Percentiles rank a stretch among this genome's conserved stretches.
These are phyloP conservation scores for Psilocybe sp. DNA, from an alignment of 768 basidiomycete species.

Conservation along the genomic window DNA sequence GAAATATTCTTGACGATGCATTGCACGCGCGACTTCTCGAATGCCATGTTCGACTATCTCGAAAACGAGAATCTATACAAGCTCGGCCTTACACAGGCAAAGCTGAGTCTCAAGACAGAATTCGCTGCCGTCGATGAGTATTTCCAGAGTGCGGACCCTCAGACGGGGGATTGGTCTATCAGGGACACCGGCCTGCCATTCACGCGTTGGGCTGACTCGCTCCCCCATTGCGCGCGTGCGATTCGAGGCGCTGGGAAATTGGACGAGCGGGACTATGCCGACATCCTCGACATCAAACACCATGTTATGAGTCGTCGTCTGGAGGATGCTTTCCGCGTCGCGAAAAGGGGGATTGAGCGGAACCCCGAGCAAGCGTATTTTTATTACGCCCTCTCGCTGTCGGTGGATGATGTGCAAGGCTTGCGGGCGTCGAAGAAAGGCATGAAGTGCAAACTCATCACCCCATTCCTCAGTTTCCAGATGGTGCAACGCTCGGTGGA, in stretches of 20 bases:
- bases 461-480: conserved; percentile 54
- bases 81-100: conserved; percentile 48
- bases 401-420: conserved; percentile 43
- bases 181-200: conserved; percentile 57
- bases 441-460: conserved; percentile 50
- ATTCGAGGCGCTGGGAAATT: conserved; percentile 41
- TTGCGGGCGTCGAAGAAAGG: conserved; percentile 66
- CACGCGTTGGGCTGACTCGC: conserved; percentile 52
- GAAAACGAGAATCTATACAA: conserved; percentile 47
- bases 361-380: conserved; percentile 62
- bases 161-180: conserved; percentile 36
- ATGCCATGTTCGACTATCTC: conserved; percentile 49
- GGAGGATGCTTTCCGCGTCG: conserved; percentile 44
- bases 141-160: conserved; percentile 43
- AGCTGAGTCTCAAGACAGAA: conserved; percentile 54
- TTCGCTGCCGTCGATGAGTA: conserved; percentile 57
- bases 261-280: conserved; percentile 49
- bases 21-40: conserved; percentile 41
- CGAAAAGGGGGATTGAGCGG: conserved; percentile 45
- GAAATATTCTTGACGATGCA: conserved; percentile 45
- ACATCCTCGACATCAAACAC: conserved; percentile 65
- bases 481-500: conserved; percentile 60
- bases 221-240: conserved; percentile 58
- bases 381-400: conserved; percentile 58
- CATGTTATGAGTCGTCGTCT: conserved; percentile 47